These are phyloP conservation scores for Phytophthora citrophthora DNA, from an alignment of 352 stramenopile species.

Conservation along the genomic window DNA sequence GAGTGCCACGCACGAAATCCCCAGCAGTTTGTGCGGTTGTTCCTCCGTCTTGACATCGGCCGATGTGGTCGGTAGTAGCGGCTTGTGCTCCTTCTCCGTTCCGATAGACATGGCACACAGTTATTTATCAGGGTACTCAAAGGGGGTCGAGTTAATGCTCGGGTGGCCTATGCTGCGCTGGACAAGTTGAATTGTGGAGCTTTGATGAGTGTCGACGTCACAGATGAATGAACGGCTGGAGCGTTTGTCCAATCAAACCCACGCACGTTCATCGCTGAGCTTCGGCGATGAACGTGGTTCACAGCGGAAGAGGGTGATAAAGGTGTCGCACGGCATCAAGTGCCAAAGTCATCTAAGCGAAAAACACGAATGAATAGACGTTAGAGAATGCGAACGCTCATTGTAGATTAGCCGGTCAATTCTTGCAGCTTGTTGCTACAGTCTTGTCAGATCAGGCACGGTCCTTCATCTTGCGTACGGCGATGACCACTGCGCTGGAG, in stretches of 20 bases:
- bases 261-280: background rate
- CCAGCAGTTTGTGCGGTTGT: slow-evolving; percentile 59
- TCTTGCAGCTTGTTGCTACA: background rate
- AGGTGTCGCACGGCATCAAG: slow-evolving; percentile 9
- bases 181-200: slow-evolving; percentile 17
- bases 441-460: background rate
- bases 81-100: slow-evolving; percentile 31
- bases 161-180: background rate
- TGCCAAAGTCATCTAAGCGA: too few species aligned
- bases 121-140: background rate
- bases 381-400: background rate
- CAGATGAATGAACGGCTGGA: slow-evolving; percentile 5
- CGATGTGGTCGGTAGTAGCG: slow-evolving; percentile 38
- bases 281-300: slow-evolving; percentile 3
- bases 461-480: slow-evolving; percentile 30
- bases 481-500: slow-evolving; percentile 36
- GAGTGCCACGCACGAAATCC: slow-evolving; percentile 68
- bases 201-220: slow-evolving; percentile 26
- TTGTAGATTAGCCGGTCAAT: background rate
- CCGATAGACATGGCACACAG: slow-evolving; percentile 30
- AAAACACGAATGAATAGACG: too few species aligned
- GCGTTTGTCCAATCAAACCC: slow-evolving; percentile 25
- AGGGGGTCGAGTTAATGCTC: background rate
- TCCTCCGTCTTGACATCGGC: slow-evolving; percentile 26
- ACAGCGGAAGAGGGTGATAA: slow-evolving; percentile 16